Evolutionary conservation across 23 red algal genomes (phyloP).

Genomic region (Cyanidium caldarium): DNA sequence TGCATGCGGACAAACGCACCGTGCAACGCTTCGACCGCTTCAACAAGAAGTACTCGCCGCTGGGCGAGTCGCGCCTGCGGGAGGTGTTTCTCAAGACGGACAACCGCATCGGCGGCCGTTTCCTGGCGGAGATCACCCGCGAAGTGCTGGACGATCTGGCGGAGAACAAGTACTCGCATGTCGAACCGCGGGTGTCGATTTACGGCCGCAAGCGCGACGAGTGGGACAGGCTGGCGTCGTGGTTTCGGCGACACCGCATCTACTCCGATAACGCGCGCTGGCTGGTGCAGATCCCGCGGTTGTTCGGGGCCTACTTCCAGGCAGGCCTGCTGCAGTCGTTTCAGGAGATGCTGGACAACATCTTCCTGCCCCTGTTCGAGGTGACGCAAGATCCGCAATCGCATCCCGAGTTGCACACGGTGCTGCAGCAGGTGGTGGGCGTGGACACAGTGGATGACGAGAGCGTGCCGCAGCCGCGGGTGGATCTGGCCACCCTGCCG

Average conservation of each 20-base stretch:
- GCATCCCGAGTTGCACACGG: conserved; percentile 31
- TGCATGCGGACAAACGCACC: conserved; percentile 66
- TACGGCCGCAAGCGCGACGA: conserved; percentile 58
- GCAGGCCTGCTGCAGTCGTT: conserved; percentile 42
- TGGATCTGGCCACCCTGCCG: conserved; percentile 22
- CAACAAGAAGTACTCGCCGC: conserved; percentile 56
- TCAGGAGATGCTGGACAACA: conserved; percentile 35
- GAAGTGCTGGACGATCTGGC: conserved; percentile 57
- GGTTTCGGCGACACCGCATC: conserved; percentile 55
- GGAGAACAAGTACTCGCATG: conserved; percentile 73
- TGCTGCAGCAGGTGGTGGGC: conserved; percentile 82
- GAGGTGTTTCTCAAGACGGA: conserved; percentile 98
- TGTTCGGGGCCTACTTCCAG: conserved; percentile 56
- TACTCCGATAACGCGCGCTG: conserved; percentile 71
- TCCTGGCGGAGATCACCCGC: conserved; percentile 67
- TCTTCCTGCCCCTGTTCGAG: conserved; percentile 80
- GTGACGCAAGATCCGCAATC: conserved; percentile 58
- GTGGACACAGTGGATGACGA: conserved; percentile 97
- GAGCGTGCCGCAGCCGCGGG: conserved; percentile 38
- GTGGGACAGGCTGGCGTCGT: conserved; percentile 52
- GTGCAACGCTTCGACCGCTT: conserved; percentile 96
- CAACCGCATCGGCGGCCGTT: conserved; percentile 71
- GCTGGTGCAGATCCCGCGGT: conserved; percentile 84
- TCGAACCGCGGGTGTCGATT: conserved; percentile 76
- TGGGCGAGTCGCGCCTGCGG: conserved; percentile 69